Base-by-base conservation (phyloP, 805 yeast genomes). In the baker's yeast (Saccharomyces cerevisiae) region DNA sequence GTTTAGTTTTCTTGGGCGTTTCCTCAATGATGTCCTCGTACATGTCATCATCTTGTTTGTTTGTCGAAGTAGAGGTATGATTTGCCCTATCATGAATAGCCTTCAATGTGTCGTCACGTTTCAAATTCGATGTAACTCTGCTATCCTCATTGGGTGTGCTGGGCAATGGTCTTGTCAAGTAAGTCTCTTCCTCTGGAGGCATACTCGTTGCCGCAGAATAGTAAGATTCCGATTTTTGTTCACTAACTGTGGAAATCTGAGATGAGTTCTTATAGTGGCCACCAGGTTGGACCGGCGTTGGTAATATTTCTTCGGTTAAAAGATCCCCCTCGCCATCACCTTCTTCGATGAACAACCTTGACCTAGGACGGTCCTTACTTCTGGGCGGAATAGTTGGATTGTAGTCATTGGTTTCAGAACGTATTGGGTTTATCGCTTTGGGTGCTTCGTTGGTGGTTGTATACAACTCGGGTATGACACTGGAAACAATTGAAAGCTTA, bases 371-470 rank as follows among this genome's bases (percentile, higher is more conserved):
- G 22, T 65, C 62, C 51, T 61, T 64, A 49, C 59, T 69, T 53
- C 72, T 63, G 46, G 68, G 68, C 8, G 73, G 73, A 3, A 66
- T 62, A 1, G 69, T 58, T 6, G 73, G 73, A 47, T 64, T 63
- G 17, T 59, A 61, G 24, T 53, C 58, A 11, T 58, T 54, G 9
- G 57, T 57, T 47, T 60, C 63, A 8, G 66, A 59, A 27, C 68
- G 59, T 6, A 51, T 53, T 4, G 70, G 69, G 1, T 52, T 54
- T 6, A 58, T 50, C 4, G 52, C 52, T 24, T 53, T 56, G 49
- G 55, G 56, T 5, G 55, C 55, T 11, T 54, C 56, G 24, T 49
- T 52, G 8, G 53, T 55, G 14, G 53, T 57, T 6, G 61, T 60
- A 2, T 57, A 52, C 24, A 68, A 54, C 21, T 63, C 61, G 24